Evolutionary conservation across 768 basidiomycete species (phyloP).

Genomic region (Dioszegia crocea): DNA sequence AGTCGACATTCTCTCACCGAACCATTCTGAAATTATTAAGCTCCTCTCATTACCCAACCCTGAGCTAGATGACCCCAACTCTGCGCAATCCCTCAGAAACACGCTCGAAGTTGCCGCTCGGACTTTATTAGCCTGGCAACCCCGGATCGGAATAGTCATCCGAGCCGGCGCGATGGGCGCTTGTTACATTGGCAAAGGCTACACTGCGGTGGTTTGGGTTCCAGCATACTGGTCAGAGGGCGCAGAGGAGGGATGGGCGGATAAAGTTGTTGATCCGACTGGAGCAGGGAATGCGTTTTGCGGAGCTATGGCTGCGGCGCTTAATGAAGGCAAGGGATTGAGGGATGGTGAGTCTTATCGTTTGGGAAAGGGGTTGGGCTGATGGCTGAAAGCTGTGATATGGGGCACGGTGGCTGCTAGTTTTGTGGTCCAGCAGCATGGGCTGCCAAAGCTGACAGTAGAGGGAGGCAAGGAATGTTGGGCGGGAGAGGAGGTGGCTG

Average conservation of each 20-base stretch:
- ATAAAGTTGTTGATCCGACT: conserved; percentile 32
- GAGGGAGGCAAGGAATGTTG: conserved; percentile 8
- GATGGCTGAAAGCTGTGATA: conserved; percentile 7
- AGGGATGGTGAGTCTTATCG: conserved; percentile 18
- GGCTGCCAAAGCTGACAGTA: conserved; percentile 2
- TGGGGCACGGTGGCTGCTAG: conserved; percentile 19
- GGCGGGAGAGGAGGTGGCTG: conserved; percentile 10
- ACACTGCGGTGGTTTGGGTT: too few species aligned
- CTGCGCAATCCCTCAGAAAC: neutral
- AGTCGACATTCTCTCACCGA: conserved; percentile 20
- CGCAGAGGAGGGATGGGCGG: conserved; percentile 7
- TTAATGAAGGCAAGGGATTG: conserved; percentile 17
- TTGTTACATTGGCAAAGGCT: conserved; percentile 21
- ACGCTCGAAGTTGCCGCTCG: neutral
- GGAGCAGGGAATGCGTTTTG: conserved; percentile 38
- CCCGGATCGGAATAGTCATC: conserved; percentile 19
- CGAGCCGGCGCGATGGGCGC: conserved; percentile 24
- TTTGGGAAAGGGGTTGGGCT: neutral
- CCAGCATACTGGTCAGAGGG: conserved; percentile 26
- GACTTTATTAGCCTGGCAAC: neutral
- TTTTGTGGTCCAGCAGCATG: conserved; percentile 19
- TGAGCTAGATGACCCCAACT: neutral
- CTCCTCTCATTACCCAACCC: conserved; percentile 14
- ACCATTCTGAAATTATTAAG: conserved; percentile 27
- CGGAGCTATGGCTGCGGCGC: conserved; percentile 28